A percentile compares a stretch with the other conserved stretches of the same genome.
phyloP scores from a whole-genome alignment of 441 rosid species.

The Gossypium gossypioides region DNA sequence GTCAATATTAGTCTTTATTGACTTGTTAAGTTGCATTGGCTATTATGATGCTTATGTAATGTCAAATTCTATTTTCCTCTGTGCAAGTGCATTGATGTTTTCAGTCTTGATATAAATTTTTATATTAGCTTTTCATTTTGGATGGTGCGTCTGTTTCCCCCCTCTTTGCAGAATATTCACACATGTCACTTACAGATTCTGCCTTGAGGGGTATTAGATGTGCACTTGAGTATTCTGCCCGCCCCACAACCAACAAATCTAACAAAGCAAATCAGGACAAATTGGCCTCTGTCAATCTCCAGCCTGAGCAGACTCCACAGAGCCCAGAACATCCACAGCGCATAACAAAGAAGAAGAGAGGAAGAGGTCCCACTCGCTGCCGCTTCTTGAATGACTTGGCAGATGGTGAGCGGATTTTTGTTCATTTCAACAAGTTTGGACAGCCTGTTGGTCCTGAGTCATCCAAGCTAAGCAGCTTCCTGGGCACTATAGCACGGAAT shows the following conservation, averaged over 20 bases:
- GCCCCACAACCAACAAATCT: constrained; percentile 9
- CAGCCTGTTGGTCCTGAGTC: constrained; percentile 34
- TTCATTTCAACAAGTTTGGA: constrained; percentile 27
- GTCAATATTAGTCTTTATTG: not conserved
- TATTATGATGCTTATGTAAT: not conserved
- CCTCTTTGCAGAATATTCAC: constrained; percentile 13
- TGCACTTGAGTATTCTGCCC: constrained; percentile 8
- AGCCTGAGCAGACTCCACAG: not conserved
- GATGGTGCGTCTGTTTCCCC: not conserved
- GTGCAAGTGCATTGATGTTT: not conserved
- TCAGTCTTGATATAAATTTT: not conserved
- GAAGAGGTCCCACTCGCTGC: constrained; percentile 28
- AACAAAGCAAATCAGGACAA: not conserved
- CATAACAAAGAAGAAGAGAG: constrained; percentile 8
- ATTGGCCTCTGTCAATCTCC: not conserved
- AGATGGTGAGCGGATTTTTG: constrained; percentile 24
- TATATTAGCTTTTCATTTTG: not conserved
- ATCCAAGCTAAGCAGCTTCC: constrained; percentile 25
- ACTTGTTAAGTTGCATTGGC: not conserved
- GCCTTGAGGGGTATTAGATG: constrained; percentile 13
- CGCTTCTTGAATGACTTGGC: constrained; percentile 19
- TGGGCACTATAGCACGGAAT: constrained; percentile 33
- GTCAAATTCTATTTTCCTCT: not conserved
- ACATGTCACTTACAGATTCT: constrained; percentile 7
- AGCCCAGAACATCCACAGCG: not conserved